These are phyloP conservation scores for Tuctoria greenei DNA, from an alignment of 176 grass and related monocot genomes.

Conservation along the genomic window DNA sequence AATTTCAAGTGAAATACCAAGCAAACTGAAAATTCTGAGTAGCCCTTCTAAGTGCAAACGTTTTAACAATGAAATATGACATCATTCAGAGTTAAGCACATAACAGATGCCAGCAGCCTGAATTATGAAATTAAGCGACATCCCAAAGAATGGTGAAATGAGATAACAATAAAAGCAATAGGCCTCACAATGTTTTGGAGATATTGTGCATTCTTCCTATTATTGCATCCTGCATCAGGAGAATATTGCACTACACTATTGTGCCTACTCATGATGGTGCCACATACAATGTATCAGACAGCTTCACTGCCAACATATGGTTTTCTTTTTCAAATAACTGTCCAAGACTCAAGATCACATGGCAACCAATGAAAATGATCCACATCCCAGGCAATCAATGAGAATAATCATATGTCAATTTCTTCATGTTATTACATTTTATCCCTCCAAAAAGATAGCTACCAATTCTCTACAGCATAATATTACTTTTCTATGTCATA, in stretches of 20 bases:
- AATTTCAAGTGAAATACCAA: slow-evolving; percentile 8
- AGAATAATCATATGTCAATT: no score
- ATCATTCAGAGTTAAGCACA: neutral
- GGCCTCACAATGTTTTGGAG: neutral
- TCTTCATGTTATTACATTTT: no score
- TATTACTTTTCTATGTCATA: neutral
- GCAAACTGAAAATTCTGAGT: neutral
- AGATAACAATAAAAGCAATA: neutral
- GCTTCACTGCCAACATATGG: no score
- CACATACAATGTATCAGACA: no score
- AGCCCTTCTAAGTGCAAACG: neutral
- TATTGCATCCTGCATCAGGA: neutral
- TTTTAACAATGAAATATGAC: neutral
- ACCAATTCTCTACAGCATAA: neutral
- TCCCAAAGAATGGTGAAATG: neutral
- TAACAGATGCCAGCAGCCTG: neutral
- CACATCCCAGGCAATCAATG: no score
- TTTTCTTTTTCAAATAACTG: no score
- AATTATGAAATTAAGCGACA: neutral
- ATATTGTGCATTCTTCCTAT: neutral
- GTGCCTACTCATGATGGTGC: no score
- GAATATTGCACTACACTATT: no score
- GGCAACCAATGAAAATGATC: no score
- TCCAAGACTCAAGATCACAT: no score
- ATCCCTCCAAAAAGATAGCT: no score